phyloP scores from a whole-genome alignment of 2,329 filamentous ascomycete species.

The Acarospora socialis region DNA sequence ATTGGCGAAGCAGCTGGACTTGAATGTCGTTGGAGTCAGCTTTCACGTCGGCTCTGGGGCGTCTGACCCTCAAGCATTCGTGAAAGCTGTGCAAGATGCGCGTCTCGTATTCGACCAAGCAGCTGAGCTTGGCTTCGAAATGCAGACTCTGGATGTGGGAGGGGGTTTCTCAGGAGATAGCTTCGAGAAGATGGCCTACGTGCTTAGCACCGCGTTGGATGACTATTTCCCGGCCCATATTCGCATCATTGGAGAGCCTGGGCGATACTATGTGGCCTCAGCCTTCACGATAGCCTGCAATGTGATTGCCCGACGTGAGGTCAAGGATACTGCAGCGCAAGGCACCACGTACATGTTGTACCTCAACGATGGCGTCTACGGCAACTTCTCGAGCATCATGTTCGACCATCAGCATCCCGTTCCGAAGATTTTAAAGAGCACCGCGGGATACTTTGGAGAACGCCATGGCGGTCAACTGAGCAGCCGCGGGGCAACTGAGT shows the following conservation, averaged over 20 bases:
- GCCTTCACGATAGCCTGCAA: conserved; percentile 94
- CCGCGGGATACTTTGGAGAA: no score
- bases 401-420: conserved; percentile 93
- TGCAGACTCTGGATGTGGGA: conserved; percentile 84
- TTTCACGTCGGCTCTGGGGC: conserved; percentile 97
- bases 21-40: conserved; percentile 89
- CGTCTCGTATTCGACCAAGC: conserved; percentile 81
- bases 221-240: conserved; percentile 73
- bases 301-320: conserved; percentile 85
- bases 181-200: conserved; percentile 78
- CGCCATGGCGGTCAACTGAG: background rate
- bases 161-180: conserved; percentile 85
- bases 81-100: conserved; percentile 81
- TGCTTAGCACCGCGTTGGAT: conserved; percentile 67
- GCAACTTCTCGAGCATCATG: conserved; percentile 98
- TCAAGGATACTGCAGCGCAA: conserved; percentile 53
- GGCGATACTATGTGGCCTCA: conserved; percentile 85
- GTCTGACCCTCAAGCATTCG: conserved; percentile 80
- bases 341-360: conserved; percentile 87
- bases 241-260: conserved; percentile 87
- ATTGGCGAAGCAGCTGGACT: conserved; percentile 64
- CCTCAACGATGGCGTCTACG: conserved; percentile 93
- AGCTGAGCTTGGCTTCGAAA: conserved; percentile 55
- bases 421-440: conserved; percentile 58
- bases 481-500: conserved; percentile 48